Conservation (phyloP, 1,139 yeast genomes). For the Geotrichum reessii region DNA sequence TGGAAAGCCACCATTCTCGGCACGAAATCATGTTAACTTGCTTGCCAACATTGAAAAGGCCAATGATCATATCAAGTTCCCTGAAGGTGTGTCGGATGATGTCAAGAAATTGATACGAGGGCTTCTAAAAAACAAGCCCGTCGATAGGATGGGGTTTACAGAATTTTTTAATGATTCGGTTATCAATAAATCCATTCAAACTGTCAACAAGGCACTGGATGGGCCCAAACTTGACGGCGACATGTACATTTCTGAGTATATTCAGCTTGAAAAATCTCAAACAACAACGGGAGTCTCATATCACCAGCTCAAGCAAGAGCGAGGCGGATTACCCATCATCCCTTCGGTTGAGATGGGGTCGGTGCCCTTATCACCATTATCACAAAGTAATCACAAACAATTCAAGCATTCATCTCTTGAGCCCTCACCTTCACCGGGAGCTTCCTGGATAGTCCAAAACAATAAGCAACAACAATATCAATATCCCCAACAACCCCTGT, state of each 20-base stretch:
- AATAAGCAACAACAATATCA: constrained; percentile 2
- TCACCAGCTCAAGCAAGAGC: not conserved
- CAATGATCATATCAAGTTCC: constrained; percentile 71
- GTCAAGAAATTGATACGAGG: constrained; percentile 66
- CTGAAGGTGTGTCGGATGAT: constrained; percentile 52
- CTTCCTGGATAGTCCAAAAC: constrained; percentile 23
- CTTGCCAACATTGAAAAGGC: constrained; percentile 77
- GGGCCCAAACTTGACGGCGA: constrained; percentile 68
- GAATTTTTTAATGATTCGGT: constrained; percentile 69
- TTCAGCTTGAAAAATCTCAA: constrained; percentile 29
- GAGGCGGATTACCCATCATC: not conserved
- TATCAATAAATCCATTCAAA: constrained; percentile 44
- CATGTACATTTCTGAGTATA: constrained; percentile 76
- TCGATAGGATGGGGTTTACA: constrained; percentile 77
- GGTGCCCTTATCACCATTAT: not conserved
- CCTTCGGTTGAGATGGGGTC: not conserved
- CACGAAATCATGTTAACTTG: constrained; percentile 84
- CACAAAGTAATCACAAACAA: not conserved
- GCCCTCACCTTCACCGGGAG: constrained; percentile 28
- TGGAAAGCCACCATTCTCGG: constrained; percentile 92
- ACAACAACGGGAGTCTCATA: not conserved
- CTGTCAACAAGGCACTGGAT: constrained; percentile 54
- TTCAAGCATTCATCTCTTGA: not conserved
- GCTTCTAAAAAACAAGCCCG: constrained; percentile 74
- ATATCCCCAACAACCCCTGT: constrained; percentile 1